Base-by-base conservation (phyloP, 169 alveolate species). In the Plasmodium ovale region DNA sequence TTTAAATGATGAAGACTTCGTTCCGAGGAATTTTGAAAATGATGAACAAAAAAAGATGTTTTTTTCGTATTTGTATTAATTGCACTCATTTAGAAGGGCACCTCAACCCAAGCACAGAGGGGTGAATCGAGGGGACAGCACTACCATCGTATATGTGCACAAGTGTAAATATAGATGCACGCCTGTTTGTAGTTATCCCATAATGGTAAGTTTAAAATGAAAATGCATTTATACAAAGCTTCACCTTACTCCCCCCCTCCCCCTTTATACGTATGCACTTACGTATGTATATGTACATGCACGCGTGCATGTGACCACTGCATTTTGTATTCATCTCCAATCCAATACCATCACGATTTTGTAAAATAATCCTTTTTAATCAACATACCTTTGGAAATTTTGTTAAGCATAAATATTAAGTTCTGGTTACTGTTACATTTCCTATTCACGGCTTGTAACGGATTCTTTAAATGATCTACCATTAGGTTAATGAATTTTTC, bases 401-500 rank as follows among this genome's bases (percentile, higher is more conserved):
- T 77, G 29, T 49, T 77, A 25, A 77, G 56, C 65, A 77, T 23
- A 39, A 31, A 60, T 25, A n/a, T 49, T 77, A 77, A 54, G 67
- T 64, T 77, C 23, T 77, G 77, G n/a, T 23, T 64, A 25, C 12
- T 62, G 42, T 29, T 62, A 0, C 37, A 47, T 21, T 77, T 77
- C 39, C 56, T 68, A 9, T 47, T 68, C 73, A 62, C 49, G 42
- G n/a, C 70, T 35, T 64, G 65, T 53, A 59, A 23, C 2, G 88
- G 88, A 62, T 77, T 62, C 56, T 68, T 77, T 35, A 77, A 60
- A 67, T 77, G 74, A 54, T 77, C 88, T 1, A 77, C 29, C n/a
- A 77, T 51, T 54, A 77, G 67, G 49, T 77, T 77, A 56, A 77
- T 77, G 37, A 77, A 77, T 49, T 77, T 77, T 27, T 77, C 88